Percentiles rank a stretch among this genome's conserved stretches.
phyloP scores from a whole-genome alignment of 202 grass and related monocot species.

The Eragrostis tef region DNA sequence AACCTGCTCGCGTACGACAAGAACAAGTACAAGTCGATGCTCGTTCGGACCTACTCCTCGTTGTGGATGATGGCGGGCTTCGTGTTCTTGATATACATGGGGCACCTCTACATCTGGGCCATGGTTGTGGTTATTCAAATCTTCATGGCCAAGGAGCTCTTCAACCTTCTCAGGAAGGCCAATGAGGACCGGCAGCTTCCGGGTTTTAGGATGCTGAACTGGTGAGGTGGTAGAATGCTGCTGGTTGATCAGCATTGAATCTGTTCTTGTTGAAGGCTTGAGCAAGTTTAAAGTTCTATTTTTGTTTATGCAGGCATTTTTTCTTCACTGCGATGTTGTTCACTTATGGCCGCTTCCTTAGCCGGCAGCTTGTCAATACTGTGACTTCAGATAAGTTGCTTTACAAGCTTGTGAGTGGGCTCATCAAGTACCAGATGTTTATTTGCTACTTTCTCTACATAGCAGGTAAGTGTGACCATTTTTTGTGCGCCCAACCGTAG shows the following conservation, averaged over 20 bases:
- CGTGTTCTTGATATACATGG: constrained; percentile 80
- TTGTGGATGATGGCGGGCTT: constrained; percentile 86
- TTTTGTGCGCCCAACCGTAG: neutral
- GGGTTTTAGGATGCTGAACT: constrained; percentile 83
- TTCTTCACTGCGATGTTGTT: constrained; percentile 89
- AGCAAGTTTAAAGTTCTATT: neutral
- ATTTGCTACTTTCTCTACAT: constrained; percentile 96
- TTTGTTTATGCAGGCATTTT: constrained; percentile 68
- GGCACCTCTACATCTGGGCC: constrained; percentile 84
- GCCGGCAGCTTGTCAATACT: constrained; percentile 85
- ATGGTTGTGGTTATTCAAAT: constrained; percentile 90
- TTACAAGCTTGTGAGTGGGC: constrained; percentile 67
- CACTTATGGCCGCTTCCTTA: constrained; percentile 87
- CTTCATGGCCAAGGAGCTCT: constrained; percentile 88
- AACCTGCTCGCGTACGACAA: constrained; percentile 75
- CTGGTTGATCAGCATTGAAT: neutral
- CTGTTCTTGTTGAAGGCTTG: neutral
- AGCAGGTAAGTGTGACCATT: constrained; percentile 57
- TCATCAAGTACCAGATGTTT: constrained; percentile 96
- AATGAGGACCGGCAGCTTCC: constrained; percentile 85
- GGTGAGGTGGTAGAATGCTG: constrained; percentile 43
- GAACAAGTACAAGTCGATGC: constrained; percentile 93
- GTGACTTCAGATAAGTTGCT: constrained; percentile 82
- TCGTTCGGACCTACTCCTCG: constrained; percentile 81
- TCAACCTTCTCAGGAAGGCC: constrained; percentile 73